A percentile compares a stretch with the other conserved stretches of the same genome.
phyloP scores from a whole-genome alignment of 176 grass and related monocot species.

The Cymbopogon citratus region DNA sequence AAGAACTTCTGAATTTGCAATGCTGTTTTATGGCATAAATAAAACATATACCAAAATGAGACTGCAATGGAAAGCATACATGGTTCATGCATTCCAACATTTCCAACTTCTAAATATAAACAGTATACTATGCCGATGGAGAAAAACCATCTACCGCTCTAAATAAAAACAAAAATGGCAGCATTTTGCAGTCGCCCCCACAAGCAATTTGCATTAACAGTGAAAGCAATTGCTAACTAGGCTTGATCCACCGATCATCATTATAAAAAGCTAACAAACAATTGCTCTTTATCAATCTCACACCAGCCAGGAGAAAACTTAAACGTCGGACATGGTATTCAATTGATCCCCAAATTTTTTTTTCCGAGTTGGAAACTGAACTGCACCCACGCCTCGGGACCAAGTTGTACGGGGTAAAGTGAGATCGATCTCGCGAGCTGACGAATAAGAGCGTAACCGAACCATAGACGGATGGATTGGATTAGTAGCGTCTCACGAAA shows the following conservation, averaged over 20 bases:
- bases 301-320: neutral
- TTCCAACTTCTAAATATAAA: slow-evolving; percentile 9
- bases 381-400: neutral
- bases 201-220: neutral
- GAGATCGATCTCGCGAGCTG: slow-evolving; percentile 17
- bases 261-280: neutral
- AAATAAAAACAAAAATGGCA: neutral
- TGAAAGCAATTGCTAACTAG: neutral
- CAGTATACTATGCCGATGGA: neutral
- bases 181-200: slow-evolving; percentile 15
- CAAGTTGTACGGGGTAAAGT: slow-evolving; percentile 1
- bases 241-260: neutral
- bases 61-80: neutral
- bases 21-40: neutral
- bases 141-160: neutral
- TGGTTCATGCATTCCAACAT: neutral
- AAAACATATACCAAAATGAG: slow-evolving; percentile 16
- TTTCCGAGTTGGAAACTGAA: neutral
- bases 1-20: neutral
- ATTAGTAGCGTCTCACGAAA: neutral
- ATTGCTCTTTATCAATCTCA: neutral
- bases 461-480: slow-evolving; percentile 7
- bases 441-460: neutral
- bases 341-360: neutral
- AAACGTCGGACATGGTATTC: neutral